A percentile compares a stretch with the other conserved stretches of the same genome.
Conservation (phyloP, 2,329 filamentous ascomycete genomes). For the Penicillium brasilianum region DNA sequence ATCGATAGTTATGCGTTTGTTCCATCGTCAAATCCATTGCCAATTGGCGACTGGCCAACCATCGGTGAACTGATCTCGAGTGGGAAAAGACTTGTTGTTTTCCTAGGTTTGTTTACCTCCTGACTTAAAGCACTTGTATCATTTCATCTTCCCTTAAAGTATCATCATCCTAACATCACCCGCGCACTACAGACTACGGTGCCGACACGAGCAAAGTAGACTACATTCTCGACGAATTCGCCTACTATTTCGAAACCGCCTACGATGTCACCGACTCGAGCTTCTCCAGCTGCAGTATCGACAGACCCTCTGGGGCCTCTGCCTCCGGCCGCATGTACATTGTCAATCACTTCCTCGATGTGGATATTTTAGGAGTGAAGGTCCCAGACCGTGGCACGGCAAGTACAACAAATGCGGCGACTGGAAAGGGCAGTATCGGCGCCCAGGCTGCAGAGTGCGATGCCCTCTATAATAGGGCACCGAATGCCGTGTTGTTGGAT, state of each 20-base stretch:
- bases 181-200: constrained; percentile 43
- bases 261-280: constrained; percentile 48
- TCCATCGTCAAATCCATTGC: constrained; percentile 40
- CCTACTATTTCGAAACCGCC: constrained; percentile 55
- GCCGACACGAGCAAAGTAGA: constrained; percentile 45
- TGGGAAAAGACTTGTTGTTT: constrained; percentile 51
- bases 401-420: constrained; percentile 49
- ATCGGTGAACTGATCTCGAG: constrained; percentile 47
- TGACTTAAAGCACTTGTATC: not conserved
- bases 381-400: constrained; percentile 50
- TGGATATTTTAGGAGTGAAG: constrained; percentile 47
- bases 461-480: constrained; percentile 44
- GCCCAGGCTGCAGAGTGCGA: constrained; percentile 48
- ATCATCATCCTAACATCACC: constrained; percentile 4
- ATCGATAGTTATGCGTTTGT: constrained; percentile 45
- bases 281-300: constrained; percentile 51
- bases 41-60: constrained; percentile 50
- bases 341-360: constrained; percentile 56
- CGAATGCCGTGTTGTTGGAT: constrained; percentile 53
- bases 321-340: constrained; percentile 52
- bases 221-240: constrained; percentile 51
- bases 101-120: constrained; percentile 42
- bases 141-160: not conserved
- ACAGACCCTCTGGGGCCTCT: constrained; percentile 48
- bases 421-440: constrained; percentile 51